These are phyloP conservation scores for Ehretia macrophylla DNA, from an alignment of 257 asterid genomes.

Conservation along the genomic window DNA sequence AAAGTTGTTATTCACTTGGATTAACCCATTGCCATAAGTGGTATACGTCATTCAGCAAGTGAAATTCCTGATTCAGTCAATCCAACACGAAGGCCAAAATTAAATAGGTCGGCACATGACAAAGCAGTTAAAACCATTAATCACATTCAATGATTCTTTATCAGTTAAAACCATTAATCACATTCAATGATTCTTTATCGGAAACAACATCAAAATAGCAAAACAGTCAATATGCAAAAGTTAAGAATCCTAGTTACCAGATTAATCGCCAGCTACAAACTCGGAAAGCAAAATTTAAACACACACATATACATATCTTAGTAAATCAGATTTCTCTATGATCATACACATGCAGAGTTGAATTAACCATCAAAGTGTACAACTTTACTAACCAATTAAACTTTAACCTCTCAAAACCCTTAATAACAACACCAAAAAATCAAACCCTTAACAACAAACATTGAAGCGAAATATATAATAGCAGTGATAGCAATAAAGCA, in stretches of 20 bases:
- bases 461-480: slow-evolving; percentile 13
- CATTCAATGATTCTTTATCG: neutral
- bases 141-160: neutral
- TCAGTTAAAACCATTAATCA: no score
- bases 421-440: slow-evolving; percentile 15
- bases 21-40: neutral
- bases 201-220: no score
- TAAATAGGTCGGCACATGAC: neutral
- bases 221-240: neutral
- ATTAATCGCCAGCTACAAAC: neutral
- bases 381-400: neutral
- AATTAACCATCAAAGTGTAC: slow-evolving; percentile 1
- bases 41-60: neutral
- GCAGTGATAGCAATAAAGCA: slow-evolving; percentile 30
- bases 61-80: neutral
- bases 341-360: slow-evolving; percentile 13
- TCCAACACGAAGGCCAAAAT: neutral
- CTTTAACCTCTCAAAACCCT: slow-evolving; percentile 9
- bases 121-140: no score
- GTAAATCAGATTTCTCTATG: slow-evolving; percentile 6
- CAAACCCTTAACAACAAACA: slow-evolving; percentile 22
- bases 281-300: neutral
- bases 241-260: neutral
- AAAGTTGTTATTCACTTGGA: no score
- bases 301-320: neutral